phyloP scores from a whole-genome alignment of 108 stramenopile genomes.

The Skeletonema marinoi region DNA sequence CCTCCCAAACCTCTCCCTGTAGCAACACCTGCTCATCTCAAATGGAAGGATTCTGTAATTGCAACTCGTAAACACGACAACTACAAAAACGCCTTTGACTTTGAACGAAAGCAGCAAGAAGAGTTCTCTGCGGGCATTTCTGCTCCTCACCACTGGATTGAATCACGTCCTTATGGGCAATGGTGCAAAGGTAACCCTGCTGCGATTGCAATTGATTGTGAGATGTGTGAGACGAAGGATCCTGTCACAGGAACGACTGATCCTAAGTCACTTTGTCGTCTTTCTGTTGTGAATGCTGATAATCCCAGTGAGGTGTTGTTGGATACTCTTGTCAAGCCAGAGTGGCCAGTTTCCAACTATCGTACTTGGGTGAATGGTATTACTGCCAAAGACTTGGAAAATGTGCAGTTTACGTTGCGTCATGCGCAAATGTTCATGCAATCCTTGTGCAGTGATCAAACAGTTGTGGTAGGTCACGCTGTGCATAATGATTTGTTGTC shows the following conservation, averaged over 20 bases:
- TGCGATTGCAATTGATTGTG: conserved; percentile 96
- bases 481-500: conserved; percentile 91
- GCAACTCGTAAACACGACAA: conserved; percentile 59
- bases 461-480: conserved; percentile 94
- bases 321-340: conserved; percentile 94
- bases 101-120: conserved; percentile 50
- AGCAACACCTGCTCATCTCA: conserved; percentile 60
- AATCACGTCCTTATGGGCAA: conserved; percentile 71
- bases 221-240: conserved; percentile 96
- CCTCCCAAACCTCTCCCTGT: conserved; percentile 53
- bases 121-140: conserved; percentile 39
- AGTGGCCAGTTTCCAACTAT: conserved; percentile 89
- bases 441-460: conserved; percentile 89
- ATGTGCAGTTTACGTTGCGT: conserved; percentile 87
- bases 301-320: conserved; percentile 85
- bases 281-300: conserved; percentile 89
- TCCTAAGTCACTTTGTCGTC: conserved; percentile 87
- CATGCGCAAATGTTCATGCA: conserved; percentile 95
- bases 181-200: conserved; percentile 84
- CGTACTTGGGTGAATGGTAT: conserved; percentile 94
- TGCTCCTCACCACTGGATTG: conserved; percentile 60
- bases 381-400: conserved; percentile 72
- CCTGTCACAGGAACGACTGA: conserved; percentile 79
- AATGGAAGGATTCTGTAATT: conserved; percentile 68
- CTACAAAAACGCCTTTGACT: conserved; percentile 59